Base-by-base conservation (phyloP, 2,329 filamentous ascomycete species). In the Aspergillus sp. region DNA sequence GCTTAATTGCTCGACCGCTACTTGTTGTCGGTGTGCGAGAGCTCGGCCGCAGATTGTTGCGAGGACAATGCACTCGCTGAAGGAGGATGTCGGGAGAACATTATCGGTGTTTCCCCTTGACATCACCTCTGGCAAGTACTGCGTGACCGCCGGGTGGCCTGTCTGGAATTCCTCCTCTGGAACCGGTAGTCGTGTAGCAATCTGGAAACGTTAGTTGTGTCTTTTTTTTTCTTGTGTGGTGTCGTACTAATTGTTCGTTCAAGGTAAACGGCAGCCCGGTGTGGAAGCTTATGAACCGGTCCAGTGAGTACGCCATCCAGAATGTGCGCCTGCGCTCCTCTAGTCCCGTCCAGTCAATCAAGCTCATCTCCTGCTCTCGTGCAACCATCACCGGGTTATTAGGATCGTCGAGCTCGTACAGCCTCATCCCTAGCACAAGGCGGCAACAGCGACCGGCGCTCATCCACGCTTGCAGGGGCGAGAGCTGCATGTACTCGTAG, bases 221-320 rank as follows among this genome's bases (percentile, higher is more conserved):
- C 7, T 9, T n/a, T 5, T 3, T 19, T 19, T 7, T 3, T 38
- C 15, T 9, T 4, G 17, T 7, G 45, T 4, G 9, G 15, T 11
- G n/a, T 54, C 65, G 13, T 60, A 69, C 76, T 43, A 71, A 68
- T n/a, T 65, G 57, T 19, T 68, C 67, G 28, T 68, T 60, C 31
- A 79, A 56, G 1, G 73, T 74, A 30, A 75, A 64, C 5, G 74
- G 73, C 52, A 69, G 66, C 5, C 69, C 68, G 43, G 71, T 71
- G 15, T 70, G 68, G 5, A 77, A 69, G 53, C 73, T 73, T n/a
- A 73, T 66, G 41, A 78, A 74, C 0, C 72, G 74, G 64, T 80
- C 77, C 17, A 80, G 60, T 13, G 68, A 70, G 57, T 76, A 79
- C 0, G 77, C 77, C 71, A 79, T 72, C 77, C 77, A 80, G 62